phyloP scores from a whole-genome alignment of 2,329 filamentous ascomycete species.

The Hymenoscyphus albidus region DNA sequence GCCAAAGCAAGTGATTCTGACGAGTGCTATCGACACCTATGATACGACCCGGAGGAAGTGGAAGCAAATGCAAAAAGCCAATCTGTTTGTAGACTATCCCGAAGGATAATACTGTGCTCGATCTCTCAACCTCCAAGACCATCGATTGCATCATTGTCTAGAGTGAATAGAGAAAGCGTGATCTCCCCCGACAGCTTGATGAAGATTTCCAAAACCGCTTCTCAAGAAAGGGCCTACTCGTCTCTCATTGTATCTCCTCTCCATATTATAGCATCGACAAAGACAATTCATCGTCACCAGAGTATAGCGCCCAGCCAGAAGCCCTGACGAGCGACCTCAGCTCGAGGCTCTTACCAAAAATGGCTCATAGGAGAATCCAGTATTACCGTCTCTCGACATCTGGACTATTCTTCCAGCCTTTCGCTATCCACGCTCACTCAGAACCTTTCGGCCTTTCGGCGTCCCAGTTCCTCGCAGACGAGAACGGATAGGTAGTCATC shows the following conservation, averaged over 20 bases:
- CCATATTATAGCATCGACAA: constrained; percentile 38
- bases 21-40: constrained; percentile 45
- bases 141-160: constrained; percentile 20
- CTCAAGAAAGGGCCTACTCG: constrained; percentile 38
- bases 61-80: constrained; percentile 28
- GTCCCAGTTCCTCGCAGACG: constrained; percentile 30
- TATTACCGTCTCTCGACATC: constrained; percentile 50
- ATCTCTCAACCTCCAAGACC: constrained; percentile 19
- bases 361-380: constrained; percentile 68
- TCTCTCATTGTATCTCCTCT: constrained; percentile 41
- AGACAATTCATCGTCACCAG: constrained; percentile 59
- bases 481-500: constrained; percentile 55
- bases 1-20: constrained; percentile 48
- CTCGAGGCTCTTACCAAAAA: constrained; percentile 68
- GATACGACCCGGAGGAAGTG: constrained; percentile 26
- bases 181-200: constrained; percentile 27
- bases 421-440: constrained; percentile 42
- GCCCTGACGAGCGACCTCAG: constrained; percentile 72
- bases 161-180: constrained; percentile 30
- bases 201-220: constrained; percentile 51
- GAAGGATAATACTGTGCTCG: constrained; percentile 33
- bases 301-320: constrained; percentile 62
- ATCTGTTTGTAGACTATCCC: constrained; percentile 35
- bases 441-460: constrained; percentile 48
- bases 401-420: constrained; percentile 52